phyloP scores from a whole-genome alignment of 192 early-diverging fungal genomes.

The Backusella circina region DNA sequence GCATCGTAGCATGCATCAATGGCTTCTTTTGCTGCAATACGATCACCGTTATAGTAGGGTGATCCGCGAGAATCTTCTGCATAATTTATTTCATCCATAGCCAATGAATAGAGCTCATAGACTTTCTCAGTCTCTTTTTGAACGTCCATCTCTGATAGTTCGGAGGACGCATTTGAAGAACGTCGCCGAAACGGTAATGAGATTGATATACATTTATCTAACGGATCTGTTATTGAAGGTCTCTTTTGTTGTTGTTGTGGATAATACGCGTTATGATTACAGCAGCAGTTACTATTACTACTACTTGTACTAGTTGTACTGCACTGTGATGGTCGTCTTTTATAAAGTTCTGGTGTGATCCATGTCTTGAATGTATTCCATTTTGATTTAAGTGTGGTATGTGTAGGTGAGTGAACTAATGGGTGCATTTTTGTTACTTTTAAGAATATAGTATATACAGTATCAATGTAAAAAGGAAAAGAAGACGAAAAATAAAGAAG shows the following conservation, averaged over 20 bases:
- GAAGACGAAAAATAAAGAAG: background rate
- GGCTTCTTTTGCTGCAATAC: constrained; percentile 32
- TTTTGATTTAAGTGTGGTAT: constrained; percentile 7
- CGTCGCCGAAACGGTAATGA: constrained; percentile 7
- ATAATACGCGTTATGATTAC: background rate
- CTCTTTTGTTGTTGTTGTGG: background rate
- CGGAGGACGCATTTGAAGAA: constrained; percentile 1
- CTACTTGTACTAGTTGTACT: constrained; percentile 11
- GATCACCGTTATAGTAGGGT: constrained; percentile 39
- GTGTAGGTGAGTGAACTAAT: background rate
- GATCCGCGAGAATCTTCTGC: constrained; percentile 45
- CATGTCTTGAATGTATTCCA: constrained; percentile 9
- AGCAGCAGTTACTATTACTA: background rate
- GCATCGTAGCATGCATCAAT: constrained; percentile 27
- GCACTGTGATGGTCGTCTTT: constrained; percentile 11
- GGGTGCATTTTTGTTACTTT: background rate
- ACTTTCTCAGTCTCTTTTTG: constrained; percentile 1
- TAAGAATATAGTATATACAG: background rate
- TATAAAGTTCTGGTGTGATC: constrained; percentile 12
- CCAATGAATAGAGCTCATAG: constrained; percentile 4
- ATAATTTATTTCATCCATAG: constrained; percentile 21
- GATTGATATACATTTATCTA: background rate
- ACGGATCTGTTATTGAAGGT: background rate
- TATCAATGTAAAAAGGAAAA: background rate
- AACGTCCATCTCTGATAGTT: background rate